A percentile compares a stretch with the other conserved stretches of the same genome.
Conservation (phyloP, 2,329 filamentous ascomycete genomes). For the Neonectria faginata region DNA sequence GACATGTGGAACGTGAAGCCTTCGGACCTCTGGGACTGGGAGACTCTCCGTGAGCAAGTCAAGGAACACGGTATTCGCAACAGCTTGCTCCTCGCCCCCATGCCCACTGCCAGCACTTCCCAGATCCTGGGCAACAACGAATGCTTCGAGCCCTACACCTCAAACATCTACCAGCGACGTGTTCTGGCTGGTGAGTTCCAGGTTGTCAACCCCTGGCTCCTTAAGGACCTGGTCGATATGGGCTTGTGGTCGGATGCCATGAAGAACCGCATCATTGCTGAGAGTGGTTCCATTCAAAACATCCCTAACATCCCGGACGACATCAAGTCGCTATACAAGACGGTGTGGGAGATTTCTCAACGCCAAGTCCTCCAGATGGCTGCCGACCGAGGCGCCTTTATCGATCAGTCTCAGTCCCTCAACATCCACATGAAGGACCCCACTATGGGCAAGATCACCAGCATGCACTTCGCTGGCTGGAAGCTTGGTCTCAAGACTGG, state of each 20-base stretch:
- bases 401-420: slow-evolving; percentile 98
- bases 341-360: slow-evolving; percentile 99
- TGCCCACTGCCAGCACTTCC: slow-evolving; percentile 97
- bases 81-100: slow-evolving; percentile 93
- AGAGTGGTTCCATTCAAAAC: slow-evolving; percentile 94
- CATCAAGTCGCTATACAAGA: slow-evolving; percentile 98
- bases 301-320: slow-evolving; percentile 97
- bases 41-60: slow-evolving; percentile 86
- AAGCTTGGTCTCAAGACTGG: slow-evolving; percentile 99
- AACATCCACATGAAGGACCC: slow-evolving; percentile 99
- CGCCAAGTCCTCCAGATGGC: slow-evolving; percentile 97
- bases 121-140: slow-evolving; percentile 99
- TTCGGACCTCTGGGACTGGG: slow-evolving; percentile 97
- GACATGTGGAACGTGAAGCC: slow-evolving; percentile 99
- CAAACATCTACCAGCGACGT: slow-evolving; percentile 99
- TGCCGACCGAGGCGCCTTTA: slow-evolving; percentile 97
- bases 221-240: slow-evolving; percentile 98
- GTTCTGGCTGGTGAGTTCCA: slow-evolving; percentile 99
- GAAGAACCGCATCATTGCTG: slow-evolving; percentile 99
- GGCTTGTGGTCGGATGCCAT: slow-evolving; percentile 99
- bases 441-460: slow-evolving; percentile 99
- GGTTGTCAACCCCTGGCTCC: slow-evolving; percentile 98
- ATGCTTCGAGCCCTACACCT: slow-evolving; percentile 99
- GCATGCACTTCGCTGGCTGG: slow-evolving; percentile 99
- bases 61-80: slow-evolving; percentile 95